Evolutionary conservation across 768 basidiomycete genomes (phyloP).

Genomic region (Termitomyces sp.): DNA sequence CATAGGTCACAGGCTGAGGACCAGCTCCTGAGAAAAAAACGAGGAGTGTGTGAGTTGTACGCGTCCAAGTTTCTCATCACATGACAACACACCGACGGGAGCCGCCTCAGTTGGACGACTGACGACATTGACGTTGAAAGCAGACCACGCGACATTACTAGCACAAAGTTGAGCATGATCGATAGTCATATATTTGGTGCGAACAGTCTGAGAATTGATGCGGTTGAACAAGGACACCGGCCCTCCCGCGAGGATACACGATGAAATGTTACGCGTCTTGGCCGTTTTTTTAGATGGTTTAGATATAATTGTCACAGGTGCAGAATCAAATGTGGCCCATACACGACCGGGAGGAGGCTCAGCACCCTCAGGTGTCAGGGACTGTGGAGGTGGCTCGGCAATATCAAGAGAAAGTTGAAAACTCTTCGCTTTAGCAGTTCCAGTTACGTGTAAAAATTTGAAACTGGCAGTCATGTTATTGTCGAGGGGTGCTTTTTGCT

Average conservation of each 20-base stretch:
- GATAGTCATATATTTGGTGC: slow-evolving; percentile 97
- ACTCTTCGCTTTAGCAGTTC: slow-evolving; percentile 86
- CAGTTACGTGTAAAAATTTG: slow-evolving; percentile 88
- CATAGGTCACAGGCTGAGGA: slow-evolving; percentile 87
- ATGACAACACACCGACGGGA: slow-evolving; percentile 64
- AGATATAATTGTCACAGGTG: slow-evolving; percentile 91
- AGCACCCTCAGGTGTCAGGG: slow-evolving; percentile 41
- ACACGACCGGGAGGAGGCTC: slow-evolving; percentile 59
- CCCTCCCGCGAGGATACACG: slow-evolving; percentile 85
- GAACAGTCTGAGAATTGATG: slow-evolving; percentile 94
- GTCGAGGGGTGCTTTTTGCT: slow-evolving; percentile 82
- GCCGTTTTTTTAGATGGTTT: slow-evolving; percentile 97
- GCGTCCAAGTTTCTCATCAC: slow-evolving; percentile 39
- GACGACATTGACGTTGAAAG: slow-evolving; percentile 90
- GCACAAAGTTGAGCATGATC: slow-evolving; percentile 81
- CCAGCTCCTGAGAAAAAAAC: slow-evolving; percentile 40
- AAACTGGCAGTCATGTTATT: slow-evolving; percentile 85
- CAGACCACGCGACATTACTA: slow-evolving; percentile 91
- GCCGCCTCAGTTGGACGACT: slow-evolving; percentile 65
- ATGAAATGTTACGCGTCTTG: slow-evolving; percentile 89
- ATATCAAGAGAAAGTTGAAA: slow-evolving; percentile 86
- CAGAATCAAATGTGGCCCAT: slow-evolving; percentile 92
- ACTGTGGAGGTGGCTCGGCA: slow-evolving; percentile 63
- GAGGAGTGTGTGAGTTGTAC: slow-evolving; percentile 36
- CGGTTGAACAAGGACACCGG: slow-evolving; percentile 93